Evolutionary conservation across 2,329 filamentous ascomycete genomes (phyloP).

Genomic region (Coleophoma cylindrospora): DNA sequence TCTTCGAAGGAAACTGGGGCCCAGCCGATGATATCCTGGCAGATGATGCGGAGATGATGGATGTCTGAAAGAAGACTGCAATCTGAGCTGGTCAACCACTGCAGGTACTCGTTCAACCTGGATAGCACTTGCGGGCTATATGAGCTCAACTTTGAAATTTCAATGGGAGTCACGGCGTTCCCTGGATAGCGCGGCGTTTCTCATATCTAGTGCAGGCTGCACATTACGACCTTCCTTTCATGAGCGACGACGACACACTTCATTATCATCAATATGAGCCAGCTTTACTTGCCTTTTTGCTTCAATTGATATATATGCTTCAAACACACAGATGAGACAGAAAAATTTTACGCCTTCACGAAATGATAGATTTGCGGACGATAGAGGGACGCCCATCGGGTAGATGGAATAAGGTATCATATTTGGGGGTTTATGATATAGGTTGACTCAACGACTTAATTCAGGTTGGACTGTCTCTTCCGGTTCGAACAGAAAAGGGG

Average conservation of each 20-base stretch:
- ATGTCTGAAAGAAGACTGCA: constrained; percentile 21
- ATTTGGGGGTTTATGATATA: constrained; percentile 4
- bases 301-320: constrained; percentile 17
- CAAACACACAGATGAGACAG: constrained; percentile 1
- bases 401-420: constrained; percentile 10
- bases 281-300: constrained; percentile 7
- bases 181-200: constrained; percentile 11
- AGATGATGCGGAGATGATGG: constrained; percentile 31
- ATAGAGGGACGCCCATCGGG: background rate
- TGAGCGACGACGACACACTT: constrained; percentile 12
- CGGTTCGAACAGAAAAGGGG: too few species aligned
- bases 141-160: constrained; percentile 16
- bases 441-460: constrained; percentile 4
- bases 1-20: constrained; percentile 95
- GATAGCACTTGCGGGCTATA: constrained; percentile 25
- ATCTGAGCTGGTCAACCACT: constrained; percentile 10
- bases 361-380: constrained; percentile 9
- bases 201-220: background rate
- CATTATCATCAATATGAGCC: constrained; percentile 6
- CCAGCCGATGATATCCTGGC: constrained; percentile 52
- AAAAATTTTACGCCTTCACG: constrained; percentile 23
- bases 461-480: too few species aligned
- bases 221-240: background rate
- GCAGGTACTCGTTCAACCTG: constrained; percentile 20
- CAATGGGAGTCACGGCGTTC: constrained; percentile 16